Evolutionary conservation across 2,329 filamentous ascomycete genomes (phyloP).

Genomic region (Simplicillium aogashimaense): DNA sequence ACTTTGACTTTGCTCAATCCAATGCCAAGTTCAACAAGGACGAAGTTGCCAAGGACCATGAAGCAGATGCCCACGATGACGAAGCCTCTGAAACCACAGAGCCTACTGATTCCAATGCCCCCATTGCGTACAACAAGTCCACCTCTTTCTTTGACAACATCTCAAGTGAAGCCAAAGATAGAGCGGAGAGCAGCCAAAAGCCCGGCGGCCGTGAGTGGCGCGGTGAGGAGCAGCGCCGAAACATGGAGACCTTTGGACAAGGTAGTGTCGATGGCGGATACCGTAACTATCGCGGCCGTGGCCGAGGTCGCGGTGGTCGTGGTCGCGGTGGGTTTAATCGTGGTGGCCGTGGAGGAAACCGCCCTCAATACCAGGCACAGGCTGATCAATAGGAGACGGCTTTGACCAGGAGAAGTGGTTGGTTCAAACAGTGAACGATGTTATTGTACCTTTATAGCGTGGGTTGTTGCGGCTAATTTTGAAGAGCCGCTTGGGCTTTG

Average conservation of each 20-base stretch:
- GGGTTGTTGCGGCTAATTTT: too few relatives aligned
- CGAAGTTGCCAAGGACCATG: slow-evolving; percentile 55
- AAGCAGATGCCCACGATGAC: slow-evolving; percentile 51
- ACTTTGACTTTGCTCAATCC: slow-evolving; percentile 75
- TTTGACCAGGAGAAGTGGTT: slow-evolving; percentile 8
- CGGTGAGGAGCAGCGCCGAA: slow-evolving; percentile 85
- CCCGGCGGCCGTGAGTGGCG: slow-evolving; percentile 81
- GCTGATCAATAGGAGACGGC: too few relatives aligned
- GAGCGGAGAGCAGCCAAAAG: slow-evolving; percentile 62
- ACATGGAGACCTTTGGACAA: slow-evolving; percentile 96
- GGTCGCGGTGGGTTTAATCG: slow-evolving; percentile 25
- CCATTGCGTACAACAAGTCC: slow-evolving; percentile 69
- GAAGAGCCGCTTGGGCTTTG: too few relatives aligned
- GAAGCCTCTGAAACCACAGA: slow-evolving; percentile 25
- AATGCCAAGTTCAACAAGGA: slow-evolving; percentile 39
- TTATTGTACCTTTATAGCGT: too few relatives aligned
- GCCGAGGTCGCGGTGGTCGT: slow-evolving; percentile 57
- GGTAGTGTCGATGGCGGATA: slow-evolving; percentile 81
- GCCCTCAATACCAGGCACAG: slow-evolving; percentile 18
- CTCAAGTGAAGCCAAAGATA: slow-evolving; percentile 84
- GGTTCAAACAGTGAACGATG: too few relatives aligned
- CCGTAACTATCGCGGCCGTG: slow-evolving; percentile 69
- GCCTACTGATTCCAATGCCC: slow-evolving; percentile 22
- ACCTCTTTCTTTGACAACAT: slow-evolving; percentile 98
- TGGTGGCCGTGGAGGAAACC: slow-evolving; percentile 23